Conservation (phyloP, 1,139 yeast genomes). For the Waltiozyma sp. region DNA sequence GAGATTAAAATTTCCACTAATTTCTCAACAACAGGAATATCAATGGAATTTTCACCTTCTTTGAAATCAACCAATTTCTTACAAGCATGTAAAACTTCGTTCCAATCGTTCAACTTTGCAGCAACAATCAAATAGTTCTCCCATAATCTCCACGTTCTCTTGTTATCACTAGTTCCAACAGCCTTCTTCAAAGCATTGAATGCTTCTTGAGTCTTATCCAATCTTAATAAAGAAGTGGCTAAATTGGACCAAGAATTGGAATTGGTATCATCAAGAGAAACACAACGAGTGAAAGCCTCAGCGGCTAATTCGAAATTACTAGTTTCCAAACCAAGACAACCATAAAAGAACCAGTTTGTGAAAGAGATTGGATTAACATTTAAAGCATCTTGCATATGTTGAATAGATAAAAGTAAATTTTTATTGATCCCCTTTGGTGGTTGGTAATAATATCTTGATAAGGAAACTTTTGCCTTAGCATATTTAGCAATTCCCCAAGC, state of each 20-base stretch:
- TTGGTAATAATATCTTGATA: conserved; percentile 60
- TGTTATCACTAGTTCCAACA: conserved; percentile 52
- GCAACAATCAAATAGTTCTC: conserved; percentile 82
- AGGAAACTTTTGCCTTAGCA: conserved; percentile 75
- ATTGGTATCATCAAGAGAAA: conserved; percentile 72
- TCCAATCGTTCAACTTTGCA: conserved; percentile 73
- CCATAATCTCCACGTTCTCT: conserved; percentile 82
- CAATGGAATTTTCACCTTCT: conserved; percentile 59
- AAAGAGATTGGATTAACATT: conserved; percentile 64
- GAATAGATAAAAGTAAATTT: conserved; percentile 45
- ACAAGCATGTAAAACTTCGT: conserved; percentile 69
- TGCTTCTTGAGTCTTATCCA: conserved; percentile 63
- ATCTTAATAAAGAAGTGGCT: conserved; percentile 64
- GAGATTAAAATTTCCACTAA: conserved; percentile 55
- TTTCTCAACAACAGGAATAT: conserved; percentile 65
- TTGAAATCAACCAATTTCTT: conserved; percentile 49
- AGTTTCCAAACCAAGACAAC: conserved; percentile 78
- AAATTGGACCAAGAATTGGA: conserved; percentile 92
- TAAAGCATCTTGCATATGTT: conserved; percentile 66
- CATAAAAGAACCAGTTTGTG: conserved; percentile 88
- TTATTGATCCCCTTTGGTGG: conserved; percentile 53
- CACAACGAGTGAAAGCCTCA: conserved; percentile 89
- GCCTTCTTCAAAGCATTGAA: conserved; percentile 78
- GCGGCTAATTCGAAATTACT: conserved; percentile 70
- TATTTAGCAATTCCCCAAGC: conserved; percentile 85